These are phyloP conservation scores for Erigeron canadensis DNA, from an alignment of 129 eudicot species.

Conservation along the genomic window DNA sequence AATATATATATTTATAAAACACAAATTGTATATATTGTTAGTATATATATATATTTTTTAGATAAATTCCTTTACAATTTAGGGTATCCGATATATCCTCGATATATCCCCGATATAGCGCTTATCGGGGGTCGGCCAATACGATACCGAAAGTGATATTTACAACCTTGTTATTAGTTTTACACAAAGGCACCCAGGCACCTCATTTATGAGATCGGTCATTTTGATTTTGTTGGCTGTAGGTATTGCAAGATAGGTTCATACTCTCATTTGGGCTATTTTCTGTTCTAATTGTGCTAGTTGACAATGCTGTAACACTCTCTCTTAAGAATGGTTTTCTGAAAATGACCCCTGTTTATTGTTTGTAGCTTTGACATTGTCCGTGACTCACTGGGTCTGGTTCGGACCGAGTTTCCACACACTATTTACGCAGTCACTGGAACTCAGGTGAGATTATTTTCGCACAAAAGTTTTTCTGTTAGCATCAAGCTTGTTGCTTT, in stretches of 20 bases:
- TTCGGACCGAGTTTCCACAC: constrained; percentile 92
- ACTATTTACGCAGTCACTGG: constrained; percentile 80
- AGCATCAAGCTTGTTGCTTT: too few species aligned
- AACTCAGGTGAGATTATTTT: constrained; percentile 63
- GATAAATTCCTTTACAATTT: too few species aligned
- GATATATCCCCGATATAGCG: too few species aligned
- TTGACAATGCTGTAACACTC: neutral
- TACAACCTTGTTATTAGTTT: too few species aligned
- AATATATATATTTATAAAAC: too few species aligned
- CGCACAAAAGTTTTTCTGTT: too few species aligned
- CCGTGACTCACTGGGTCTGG: constrained; percentile 80
- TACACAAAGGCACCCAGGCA: too few species aligned
- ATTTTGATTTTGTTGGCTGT: neutral
- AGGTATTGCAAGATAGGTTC: neutral
- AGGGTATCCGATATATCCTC: too few species aligned
- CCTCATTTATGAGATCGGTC: neutral
- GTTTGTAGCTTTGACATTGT: constrained; percentile 75
- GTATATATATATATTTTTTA: too few species aligned
- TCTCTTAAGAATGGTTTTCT: neutral
- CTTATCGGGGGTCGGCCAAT: too few species aligned
- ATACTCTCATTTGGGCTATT: neutral
- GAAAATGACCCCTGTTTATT: constrained; percentile 2
- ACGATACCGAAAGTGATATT: too few species aligned
- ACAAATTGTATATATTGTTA: too few species aligned
- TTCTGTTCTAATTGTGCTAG: neutral